Evolutionary conservation across 305 asterid genomes (phyloP), one percentile per base, ranked within the genome.

Genomic region (Ajuga reptans): DNA sequence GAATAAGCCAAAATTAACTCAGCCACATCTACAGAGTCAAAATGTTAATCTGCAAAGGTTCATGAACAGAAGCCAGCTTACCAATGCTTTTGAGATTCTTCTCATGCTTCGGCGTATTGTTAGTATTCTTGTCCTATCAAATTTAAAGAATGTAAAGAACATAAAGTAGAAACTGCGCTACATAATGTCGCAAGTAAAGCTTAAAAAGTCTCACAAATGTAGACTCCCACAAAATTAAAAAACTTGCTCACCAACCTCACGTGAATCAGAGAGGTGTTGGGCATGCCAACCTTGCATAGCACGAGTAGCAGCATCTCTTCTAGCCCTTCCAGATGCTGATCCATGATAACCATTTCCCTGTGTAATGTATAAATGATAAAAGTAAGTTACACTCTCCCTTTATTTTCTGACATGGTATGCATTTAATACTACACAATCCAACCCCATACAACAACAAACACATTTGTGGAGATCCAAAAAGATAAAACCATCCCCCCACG

Each of bases 241-340:
- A 55, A 81, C 53, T 53, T 85, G 87, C 58, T 86, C 89, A 57
- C 84, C 84, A 66, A 75, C 92, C 84, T 90, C 97, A 69, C 87
- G 87, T 66, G 73, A 36, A 39, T 81, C 87, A 75, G 76, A 75
- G 64, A 81, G 85, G 45, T 87, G 86, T 70, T 88, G 97, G 49
- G 64, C 85, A 79, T 91, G 96, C 99, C 99, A 89, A 59, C 97
- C 96, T 84, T 89, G 99, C 96, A 87, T 91, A 61, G 98, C 96
- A 71, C 98, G 99, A 70, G 96, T 69, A 67, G 99, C 97, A 73
- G 96, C 77, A 82, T 92, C 98, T 80, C 96, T 84, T 69, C 94
- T 75, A 61, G 87, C 95, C 84, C 96, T 86, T 73, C 96, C 96
- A 31, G 93, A 78, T 73, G 92, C 97, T 21, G 91, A 79, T 68